Base-by-base conservation (phyloP, 2,329 filamentous ascomycete species). In the Cladosporium sp. region DNA sequence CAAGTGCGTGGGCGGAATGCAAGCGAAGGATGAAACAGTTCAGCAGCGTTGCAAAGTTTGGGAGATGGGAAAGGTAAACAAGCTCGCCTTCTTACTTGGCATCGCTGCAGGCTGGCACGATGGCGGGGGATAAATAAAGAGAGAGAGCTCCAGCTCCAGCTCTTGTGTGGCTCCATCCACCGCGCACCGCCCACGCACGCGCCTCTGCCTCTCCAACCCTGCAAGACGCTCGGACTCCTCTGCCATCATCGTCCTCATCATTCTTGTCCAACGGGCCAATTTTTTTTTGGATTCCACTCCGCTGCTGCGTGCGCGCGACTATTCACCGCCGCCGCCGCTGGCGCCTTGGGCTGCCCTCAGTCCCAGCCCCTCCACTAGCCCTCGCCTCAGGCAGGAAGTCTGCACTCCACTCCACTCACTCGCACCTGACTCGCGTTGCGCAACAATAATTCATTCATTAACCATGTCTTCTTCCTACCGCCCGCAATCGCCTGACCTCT, bases 401-500 rank as follows among this genome's bases (percentile, higher is more conserved):
- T 18, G 61, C 33, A 44, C 37, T 44, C 37, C 37, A n/a, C 56
- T 46, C 40, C 40, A 46, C 40, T 46, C 8, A 46, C 40, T 46
- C 8, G 40, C 40, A n/a, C 33, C 61, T 63, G 61, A 63, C 61
- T 63, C 61, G 50, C 31, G 61, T 56, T 35, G 49, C 61, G 61
- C 50, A 37, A 46, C 56, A 59, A 59, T 46, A 63, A 63, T 56
- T 63, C 61, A 63, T 56, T 63, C 61, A 46, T 28, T 44, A 28
- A 46, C 12, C 35, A 63, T 63, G 61, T 63, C 60, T 26, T 53
- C 60, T 18, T 53, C 50, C 21, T 63, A 63, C 50, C 61, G 61
- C 33, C 61, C 61, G 31, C 63, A 65, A 26, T 65, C 63, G 40
- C 57, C 63, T 5, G 63, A 65, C 33, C 33, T 65, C 8, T 68